Evolutionary conservation across 2,329 filamentous ascomycete species (phyloP), one percentile per base, ranked within the genome.

Genomic region (Cordyceps sp.): DNA sequence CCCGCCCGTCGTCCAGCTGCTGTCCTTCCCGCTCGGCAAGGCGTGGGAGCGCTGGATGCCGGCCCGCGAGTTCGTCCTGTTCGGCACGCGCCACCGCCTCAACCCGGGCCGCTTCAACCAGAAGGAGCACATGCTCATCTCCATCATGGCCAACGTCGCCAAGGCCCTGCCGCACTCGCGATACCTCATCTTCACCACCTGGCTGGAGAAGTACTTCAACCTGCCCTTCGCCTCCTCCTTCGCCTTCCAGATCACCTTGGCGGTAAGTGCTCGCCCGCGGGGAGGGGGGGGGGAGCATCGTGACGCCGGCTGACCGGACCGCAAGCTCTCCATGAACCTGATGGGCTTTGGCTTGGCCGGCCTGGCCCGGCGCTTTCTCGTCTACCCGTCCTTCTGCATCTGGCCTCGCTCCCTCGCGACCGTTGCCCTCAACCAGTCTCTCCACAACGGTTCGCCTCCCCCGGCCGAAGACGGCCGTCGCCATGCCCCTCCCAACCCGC

Each of bases 71-170:
- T 62, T 72, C 33, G 58, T 44, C 15, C 64, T 62, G 1, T 65
- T 74, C 39, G 72, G 73, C 9, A 35, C 61, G 6, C 54, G 44
- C 15, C 74, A 66, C 61, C 62, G 59, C 16, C 52, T 78, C n/a
- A 79, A 78, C 34, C 72, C 74, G 0, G 73, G 73, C 0, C 73
- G 73, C 1, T 80, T 80, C 52, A 80, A 77, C 44, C 62, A 76
- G 47, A 80, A 80, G 49, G 75, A 80, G 45, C 75, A 79, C 46
- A 55, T 70, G 26, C 65, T 80, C 37, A 77, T 80, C 35, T 69
- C 73, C 14, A 69, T 78, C 40, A 78, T 78, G 71, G 76, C 79
- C 13, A 72, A 78, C 45, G 74, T 80, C n/a, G n/a, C n/a, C n/a
- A n/a, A n/a, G n/a, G n/a, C n/a, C n/a, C n/a, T n/a, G n/a, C n/a